These are phyloP conservation scores for Candida morakotiae DNA, from an alignment of 805 yeast genomes.

Conservation along the genomic window DNA sequence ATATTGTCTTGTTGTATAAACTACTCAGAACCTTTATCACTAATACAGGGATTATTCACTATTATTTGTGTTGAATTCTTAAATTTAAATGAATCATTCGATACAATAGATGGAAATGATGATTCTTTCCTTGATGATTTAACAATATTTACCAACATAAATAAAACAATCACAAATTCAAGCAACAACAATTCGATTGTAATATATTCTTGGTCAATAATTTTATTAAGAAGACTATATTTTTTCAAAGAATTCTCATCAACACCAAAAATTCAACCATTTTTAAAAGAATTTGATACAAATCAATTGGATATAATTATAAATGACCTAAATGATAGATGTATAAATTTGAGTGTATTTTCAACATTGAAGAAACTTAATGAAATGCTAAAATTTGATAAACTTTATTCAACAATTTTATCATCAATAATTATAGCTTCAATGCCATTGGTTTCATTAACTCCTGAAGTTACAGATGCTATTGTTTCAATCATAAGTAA, in stretches of 20 bases:
- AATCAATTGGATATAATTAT: slow-evolving; percentile 18
- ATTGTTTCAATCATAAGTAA: slow-evolving; percentile 38
- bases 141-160: slow-evolving; percentile 30
- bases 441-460: slow-evolving; percentile 46
- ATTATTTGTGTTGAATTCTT: slow-evolving; percentile 49
- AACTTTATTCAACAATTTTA: slow-evolving; percentile 46
- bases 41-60: slow-evolving; percentile 45
- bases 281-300: slow-evolving; percentile 9
- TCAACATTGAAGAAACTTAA: slow-evolving; percentile 38
- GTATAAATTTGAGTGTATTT: slow-evolving; percentile 43
- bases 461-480: slow-evolving; percentile 40
- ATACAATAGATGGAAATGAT: slow-evolving; percentile 21
- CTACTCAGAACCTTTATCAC: slow-evolving; percentile 22
- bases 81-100: slow-evolving; percentile 51
- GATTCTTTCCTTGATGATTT: slow-evolving; percentile 41
- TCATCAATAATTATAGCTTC: slow-evolving; percentile 42
- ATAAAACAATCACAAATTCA: slow-evolving; percentile 32
- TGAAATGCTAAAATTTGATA: slow-evolving; percentile 44
- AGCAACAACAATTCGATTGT: slow-evolving; percentile 44
- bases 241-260: slow-evolving; percentile 37
- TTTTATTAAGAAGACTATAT: slow-evolving; percentile 49
- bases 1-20: slow-evolving; percentile 22
- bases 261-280: slow-evolving; percentile 1
- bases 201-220: slow-evolving; percentile 64
- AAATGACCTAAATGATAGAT: slow-evolving; percentile 34